phyloP scores from a whole-genome alignment of 176 grass and related monocot genomes.

The Rhynchospora breviuscula region DNA sequence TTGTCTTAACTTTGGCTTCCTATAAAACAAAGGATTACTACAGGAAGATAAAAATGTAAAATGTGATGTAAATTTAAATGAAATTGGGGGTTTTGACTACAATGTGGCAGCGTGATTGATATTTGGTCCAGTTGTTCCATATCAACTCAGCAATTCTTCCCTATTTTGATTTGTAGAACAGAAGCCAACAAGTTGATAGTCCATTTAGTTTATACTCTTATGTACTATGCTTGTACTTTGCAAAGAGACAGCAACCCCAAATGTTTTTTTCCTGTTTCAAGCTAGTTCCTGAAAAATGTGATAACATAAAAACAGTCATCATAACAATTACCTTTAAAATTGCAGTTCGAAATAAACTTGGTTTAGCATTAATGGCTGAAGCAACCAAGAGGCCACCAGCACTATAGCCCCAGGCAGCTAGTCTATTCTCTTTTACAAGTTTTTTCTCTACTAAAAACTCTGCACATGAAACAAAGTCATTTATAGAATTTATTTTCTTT shows the following conservation, averaged over 20 bases:
- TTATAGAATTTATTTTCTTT: conserved; percentile 74
- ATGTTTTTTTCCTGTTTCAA: background rate
- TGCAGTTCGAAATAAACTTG: conserved; percentile 72
- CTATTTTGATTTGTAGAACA: background rate
- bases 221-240: background rate
- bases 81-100: background rate
- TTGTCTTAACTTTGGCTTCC: background rate
- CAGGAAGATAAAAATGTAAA: background rate
- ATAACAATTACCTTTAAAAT: conserved; percentile 65
- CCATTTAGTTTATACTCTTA: background rate
- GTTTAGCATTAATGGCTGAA: conserved; percentile 79
- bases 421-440: conserved; percentile 71
- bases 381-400: conserved; percentile 84
- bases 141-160: background rate
- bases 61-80: background rate
- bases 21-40: background rate
- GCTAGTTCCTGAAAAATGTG: background rate
- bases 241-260: background rate
- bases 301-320: background rate
- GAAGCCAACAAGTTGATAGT: background rate
- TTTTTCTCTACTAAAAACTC: conserved; percentile 91
- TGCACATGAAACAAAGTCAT: conserved; percentile 86
- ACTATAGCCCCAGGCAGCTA: conserved; percentile 94
- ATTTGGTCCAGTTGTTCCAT: background rate
- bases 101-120: background rate